These are phyloP conservation scores for Penicillium canariense DNA, from an alignment of 495 filamentous ascomycete genomes.

Conservation along the genomic window DNA sequence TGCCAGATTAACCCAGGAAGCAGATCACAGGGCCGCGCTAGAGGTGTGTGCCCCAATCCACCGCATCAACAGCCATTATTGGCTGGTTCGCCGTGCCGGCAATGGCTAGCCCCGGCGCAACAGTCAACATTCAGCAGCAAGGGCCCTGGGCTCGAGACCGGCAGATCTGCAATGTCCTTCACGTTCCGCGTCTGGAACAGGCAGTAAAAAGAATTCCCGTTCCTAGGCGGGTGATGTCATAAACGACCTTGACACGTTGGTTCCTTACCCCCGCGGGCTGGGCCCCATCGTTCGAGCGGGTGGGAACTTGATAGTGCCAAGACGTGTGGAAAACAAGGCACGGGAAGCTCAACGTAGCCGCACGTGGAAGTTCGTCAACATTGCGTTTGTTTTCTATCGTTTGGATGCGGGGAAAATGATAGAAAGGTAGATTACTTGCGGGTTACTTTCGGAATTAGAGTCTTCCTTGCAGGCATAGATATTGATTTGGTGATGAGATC, in stretches of 20 bases:
- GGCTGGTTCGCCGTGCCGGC: slow-evolving; percentile 8
- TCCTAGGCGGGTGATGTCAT: background rate
- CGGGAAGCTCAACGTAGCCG: background rate
- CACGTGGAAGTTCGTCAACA: slow-evolving; percentile 3
- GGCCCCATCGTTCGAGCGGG: background rate
- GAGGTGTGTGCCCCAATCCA: background rate
- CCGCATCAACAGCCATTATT: background rate
- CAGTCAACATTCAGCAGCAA: background rate
- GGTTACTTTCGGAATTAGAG: background rate
- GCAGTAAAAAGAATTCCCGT: too few relatives aligned
- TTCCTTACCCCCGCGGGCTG: background rate
- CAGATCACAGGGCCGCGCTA: background rate
- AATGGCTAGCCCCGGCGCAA: background rate
- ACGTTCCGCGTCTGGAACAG: background rate
- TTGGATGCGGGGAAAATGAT: too few relatives aligned
- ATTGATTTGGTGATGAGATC: too few relatives aligned
- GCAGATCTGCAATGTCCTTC: slow-evolving; percentile 4
- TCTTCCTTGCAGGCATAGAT: background rate
- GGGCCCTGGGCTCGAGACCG: background rate
- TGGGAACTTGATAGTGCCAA: background rate
- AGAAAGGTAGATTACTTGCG: background rate
- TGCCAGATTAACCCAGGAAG: background rate
- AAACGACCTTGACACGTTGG: background rate
- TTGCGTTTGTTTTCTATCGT: background rate
- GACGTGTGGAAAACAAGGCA: background rate